Evolutionary conservation across 768 basidiomycete species (phyloP).

Genomic region (Lactarius quietus): DNA sequence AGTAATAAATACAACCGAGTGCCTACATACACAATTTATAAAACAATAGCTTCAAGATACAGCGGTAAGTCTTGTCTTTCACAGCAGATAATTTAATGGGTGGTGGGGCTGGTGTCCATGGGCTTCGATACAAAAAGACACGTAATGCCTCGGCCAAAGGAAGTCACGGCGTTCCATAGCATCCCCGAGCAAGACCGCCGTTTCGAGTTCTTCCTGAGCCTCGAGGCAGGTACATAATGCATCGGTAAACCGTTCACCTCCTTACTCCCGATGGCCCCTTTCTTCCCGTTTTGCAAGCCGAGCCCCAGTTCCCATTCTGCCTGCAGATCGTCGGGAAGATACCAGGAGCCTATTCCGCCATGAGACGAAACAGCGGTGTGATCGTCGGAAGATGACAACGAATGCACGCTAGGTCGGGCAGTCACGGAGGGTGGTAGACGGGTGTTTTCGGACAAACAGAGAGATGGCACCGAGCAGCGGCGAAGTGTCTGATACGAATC

Average conservation of each 20-base stretch:
- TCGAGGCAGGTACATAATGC: constrained; percentile 18
- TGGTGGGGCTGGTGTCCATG: constrained; percentile 1
- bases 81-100: constrained; percentile 7
- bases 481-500: constrained; percentile 8
- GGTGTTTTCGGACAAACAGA: constrained; percentile 16
- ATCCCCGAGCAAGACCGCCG: constrained; percentile 20
- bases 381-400: constrained; percentile 8
- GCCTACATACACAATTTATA: neutral
- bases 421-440: constrained; percentile 16
- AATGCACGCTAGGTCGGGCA: constrained; percentile 20
- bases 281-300: constrained; percentile 6
- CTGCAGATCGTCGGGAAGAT: constrained; percentile 9
- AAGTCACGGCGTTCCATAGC: constrained; percentile 17
- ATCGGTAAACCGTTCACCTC: constrained; percentile 15
- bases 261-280: neutral
- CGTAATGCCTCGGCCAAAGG: constrained; percentile 16
- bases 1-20: constrained; percentile 17
- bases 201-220: constrained; percentile 19
- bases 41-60: neutral
- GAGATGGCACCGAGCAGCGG: constrained; percentile 15
- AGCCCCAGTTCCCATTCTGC: constrained; percentile 18
- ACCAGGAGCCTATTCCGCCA: constrained; percentile 18
- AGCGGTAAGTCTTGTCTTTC: neutral
- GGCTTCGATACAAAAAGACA: constrained; percentile 13
- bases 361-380: constrained; percentile 19